A percentile compares a stretch with the other conserved stretches of the same genome.
Conservation (phyloP, 202 grass and related monocot species). For the Elaeis oleifera region DNA sequence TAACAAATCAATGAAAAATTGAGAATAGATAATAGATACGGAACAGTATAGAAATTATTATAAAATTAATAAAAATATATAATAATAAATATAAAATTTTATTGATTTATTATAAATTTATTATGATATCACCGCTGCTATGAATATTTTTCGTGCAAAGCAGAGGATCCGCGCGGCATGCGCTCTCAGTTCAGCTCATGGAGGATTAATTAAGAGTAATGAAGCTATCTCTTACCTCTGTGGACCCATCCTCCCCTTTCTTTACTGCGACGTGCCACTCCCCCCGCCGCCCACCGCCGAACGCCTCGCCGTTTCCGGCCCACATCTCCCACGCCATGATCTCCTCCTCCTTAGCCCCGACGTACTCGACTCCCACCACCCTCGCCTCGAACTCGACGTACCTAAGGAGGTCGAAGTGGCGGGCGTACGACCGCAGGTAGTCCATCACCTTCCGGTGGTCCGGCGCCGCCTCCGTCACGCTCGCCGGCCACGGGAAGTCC, state of each 20-base stretch:
- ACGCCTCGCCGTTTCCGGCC: not conserved
- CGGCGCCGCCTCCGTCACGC: not conserved
- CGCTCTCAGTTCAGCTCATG: no score
- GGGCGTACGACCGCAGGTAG: not conserved
- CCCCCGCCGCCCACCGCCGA: not conserved
- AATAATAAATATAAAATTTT: no score
- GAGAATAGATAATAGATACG: no score
- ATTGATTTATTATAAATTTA: no score
- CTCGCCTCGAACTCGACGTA: not conserved
- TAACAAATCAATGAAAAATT: no score
- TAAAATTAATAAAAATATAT: no score
- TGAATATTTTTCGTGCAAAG: no score
- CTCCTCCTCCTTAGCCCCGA: not conserved
- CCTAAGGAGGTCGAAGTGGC: not conserved
- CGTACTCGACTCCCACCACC: not conserved
- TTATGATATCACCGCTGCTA: no score
- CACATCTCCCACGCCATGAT: not conserved
- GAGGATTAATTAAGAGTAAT: no score
- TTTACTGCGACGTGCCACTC: not conserved
- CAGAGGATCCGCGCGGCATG: no score
- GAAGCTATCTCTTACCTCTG: not conserved
- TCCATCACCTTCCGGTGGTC: not conserved
- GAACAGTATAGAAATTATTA: no score
- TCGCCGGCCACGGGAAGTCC: not conserved
- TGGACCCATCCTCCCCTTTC: not conserved